Conservation (phyloP, 495 filamentous ascomycete genomes). For the Annulohypoxylon moriforme region DNA sequence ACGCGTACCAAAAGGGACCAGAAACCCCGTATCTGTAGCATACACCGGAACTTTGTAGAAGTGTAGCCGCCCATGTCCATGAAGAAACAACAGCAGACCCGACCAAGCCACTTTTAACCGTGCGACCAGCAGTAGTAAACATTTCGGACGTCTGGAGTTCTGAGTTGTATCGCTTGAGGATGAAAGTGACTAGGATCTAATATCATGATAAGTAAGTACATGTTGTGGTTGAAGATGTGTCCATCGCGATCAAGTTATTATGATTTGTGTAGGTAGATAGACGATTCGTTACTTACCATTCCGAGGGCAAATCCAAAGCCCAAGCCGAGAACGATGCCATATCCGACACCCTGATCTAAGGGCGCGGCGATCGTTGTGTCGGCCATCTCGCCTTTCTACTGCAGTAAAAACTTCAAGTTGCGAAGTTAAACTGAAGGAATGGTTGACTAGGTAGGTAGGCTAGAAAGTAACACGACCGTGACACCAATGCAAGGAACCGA, state of each 20-base stretch:
- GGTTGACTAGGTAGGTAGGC: slow-evolving; percentile 8
- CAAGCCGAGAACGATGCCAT: slow-evolving; percentile 84
- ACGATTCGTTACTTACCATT: slow-evolving; percentile 68
- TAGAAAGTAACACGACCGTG: neutral
- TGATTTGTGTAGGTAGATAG: neutral
- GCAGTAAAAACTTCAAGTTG: slow-evolving; percentile 2
- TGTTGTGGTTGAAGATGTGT: neutral
- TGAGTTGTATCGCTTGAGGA: slow-evolving; percentile 86
- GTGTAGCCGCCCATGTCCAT: slow-evolving; percentile 93
- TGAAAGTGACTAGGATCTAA: slow-evolving; percentile 76
- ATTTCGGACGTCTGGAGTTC: slow-evolving; percentile 97
- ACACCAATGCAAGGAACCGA: neutral
- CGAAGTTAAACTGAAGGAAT: neutral
- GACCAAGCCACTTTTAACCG: slow-evolving; percentile 95
- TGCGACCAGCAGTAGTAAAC: slow-evolving; percentile 94
- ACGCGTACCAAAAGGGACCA: slow-evolving; percentile 90
- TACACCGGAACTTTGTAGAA: slow-evolving; percentile 85
- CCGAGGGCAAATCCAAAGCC: slow-evolving; percentile 80
- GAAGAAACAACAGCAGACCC: slow-evolving; percentile 93
- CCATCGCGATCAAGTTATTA: neutral
- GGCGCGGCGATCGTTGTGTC: slow-evolving; percentile 57
- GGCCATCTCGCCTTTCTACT: slow-evolving; percentile 26
- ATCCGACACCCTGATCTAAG: slow-evolving; percentile 77
- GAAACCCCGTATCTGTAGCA: slow-evolving; percentile 94
- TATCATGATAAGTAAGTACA: slow-evolving; percentile 22